A percentile compares a stretch with the other conserved stretches of the same genome.
These are phyloP conservation scores for Chaetomium cochliodes DNA, from an alignment of 495 filamentous ascomycete genomes.

Conservation along the genomic window DNA sequence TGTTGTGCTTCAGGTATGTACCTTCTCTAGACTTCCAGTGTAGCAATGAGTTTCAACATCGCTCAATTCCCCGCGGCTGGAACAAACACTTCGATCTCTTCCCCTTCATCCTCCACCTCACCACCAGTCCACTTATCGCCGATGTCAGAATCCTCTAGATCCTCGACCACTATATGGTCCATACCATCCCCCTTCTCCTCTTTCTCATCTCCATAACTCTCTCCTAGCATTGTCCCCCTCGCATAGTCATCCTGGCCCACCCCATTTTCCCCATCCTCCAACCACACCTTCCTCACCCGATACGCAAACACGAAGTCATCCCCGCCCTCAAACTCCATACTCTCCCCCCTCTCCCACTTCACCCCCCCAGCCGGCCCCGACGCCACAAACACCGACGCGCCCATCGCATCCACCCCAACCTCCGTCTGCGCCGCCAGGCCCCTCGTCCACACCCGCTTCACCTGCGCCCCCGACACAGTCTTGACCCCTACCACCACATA, in stretches of 20 bases:
- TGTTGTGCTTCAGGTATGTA: no score
- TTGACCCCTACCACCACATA: neutral
- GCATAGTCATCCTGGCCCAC: neutral
- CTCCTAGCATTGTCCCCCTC: neutral
- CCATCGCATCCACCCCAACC: neutral
- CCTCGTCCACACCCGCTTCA: neutral
- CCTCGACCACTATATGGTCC: neutral
- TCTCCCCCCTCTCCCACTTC: neutral
- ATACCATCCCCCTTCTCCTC: neutral
- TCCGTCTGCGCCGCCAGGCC: neutral
- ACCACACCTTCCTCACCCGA: slow-evolving; percentile 1
- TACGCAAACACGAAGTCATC: slow-evolving; percentile 7
- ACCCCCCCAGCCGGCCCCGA: neutral
- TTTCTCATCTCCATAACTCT: neutral
- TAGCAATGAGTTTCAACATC: no score
- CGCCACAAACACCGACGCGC: neutral
- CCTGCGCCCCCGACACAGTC: neutral
- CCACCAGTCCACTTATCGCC: neutral
- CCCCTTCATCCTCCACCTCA: neutral
- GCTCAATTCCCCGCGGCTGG: neutral
- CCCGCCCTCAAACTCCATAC: neutral
- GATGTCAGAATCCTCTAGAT: neutral
- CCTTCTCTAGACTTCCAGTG: no score
- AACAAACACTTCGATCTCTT: neutral
- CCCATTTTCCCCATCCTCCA: neutral